Conservation (phyloP, 148 eudicot species). For the Vaccinium vitisidaea region DNA sequence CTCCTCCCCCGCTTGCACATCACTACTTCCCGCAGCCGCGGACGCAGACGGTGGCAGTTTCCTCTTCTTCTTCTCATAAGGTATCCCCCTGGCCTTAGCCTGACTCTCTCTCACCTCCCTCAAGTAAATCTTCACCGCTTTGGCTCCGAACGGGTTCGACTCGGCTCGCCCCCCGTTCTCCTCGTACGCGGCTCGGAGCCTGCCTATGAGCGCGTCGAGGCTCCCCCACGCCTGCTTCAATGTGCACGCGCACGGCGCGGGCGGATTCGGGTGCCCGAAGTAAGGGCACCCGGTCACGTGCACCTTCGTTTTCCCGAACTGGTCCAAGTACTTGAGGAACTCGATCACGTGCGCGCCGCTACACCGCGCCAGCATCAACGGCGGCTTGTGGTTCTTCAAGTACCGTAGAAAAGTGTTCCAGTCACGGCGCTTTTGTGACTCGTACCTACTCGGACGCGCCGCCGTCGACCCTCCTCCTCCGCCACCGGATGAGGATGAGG, state of each 20-base stretch:
- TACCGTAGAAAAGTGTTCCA: constrained; percentile 76
- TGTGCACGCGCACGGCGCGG: constrained; percentile 61
- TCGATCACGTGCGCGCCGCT: constrained; percentile 80
- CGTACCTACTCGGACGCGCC: constrained; percentile 46
- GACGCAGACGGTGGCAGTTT: constrained; percentile 24
- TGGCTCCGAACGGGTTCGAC: constrained; percentile 49
- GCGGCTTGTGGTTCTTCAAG: constrained; percentile 29
- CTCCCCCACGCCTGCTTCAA: constrained; percentile 74
- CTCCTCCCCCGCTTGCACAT: background rate
- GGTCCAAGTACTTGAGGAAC: constrained; percentile 65
- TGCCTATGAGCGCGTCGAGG: constrained; percentile 47
- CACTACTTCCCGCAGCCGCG: background rate
- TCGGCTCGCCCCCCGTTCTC: constrained; percentile 56
- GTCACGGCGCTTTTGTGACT: constrained; percentile 70
- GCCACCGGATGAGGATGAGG: background rate
- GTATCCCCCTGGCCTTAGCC: constrained; percentile 22
- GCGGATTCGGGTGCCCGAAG: constrained; percentile 61
- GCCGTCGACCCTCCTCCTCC: background rate
- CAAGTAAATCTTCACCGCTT: constrained; percentile 47
- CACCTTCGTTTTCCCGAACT: constrained; percentile 74
- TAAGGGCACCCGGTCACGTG: constrained; percentile 56
- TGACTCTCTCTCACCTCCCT: constrained; percentile 48
- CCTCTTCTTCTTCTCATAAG: constrained; percentile 52
- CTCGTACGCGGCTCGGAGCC: constrained; percentile 43
- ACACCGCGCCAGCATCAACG: constrained; percentile 50